Evolutionary conservation across 768 basidiomycete species (phyloP), one percentile per base, ranked within the genome.

Genomic region (Boletus coccyginus): DNA sequence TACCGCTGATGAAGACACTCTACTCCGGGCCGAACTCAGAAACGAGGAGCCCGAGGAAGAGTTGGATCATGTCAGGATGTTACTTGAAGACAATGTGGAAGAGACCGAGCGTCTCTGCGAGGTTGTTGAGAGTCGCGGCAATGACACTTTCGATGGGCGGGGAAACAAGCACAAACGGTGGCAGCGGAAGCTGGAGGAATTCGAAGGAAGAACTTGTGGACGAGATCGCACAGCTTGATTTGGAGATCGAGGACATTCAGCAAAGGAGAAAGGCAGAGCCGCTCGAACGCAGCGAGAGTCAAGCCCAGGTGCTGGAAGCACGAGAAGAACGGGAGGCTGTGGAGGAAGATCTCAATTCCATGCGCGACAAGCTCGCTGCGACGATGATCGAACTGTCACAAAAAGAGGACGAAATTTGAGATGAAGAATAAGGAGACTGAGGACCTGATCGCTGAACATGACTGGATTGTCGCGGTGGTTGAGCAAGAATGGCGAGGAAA

Each of bases 401-500:
- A 70, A 89, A 84, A 71, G 90, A 95, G 64, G 90, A 94, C 58
- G 94, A 96, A 32, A 70, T 94, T 24, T 21, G 92, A 94, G 50
- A 75, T 86, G 69, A 88, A 89, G 75, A 81, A 81, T 53, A 75
- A 80, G 55, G 91, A 93, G 68, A 83, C 94, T 43, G 86, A 89
- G 4, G 90, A 94, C 46, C 70, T 96, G 44, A 79, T 93, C 6
- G 74, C 74, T 8, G 88, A 93, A 65, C 88, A 92, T 65, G 79
- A 85, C 50, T 78, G 82, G 31, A 87, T 90, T 51, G 82, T 92
- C 3, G 80, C 81, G 19, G 79, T 81, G 3, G 86, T 93, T 7
- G 90, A 92, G 64, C 82, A 86, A 43, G 90, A 92, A 63, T 96
- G 93, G 93, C 76, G 87, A 53, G 90, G n/a, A n/a, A n/a, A 96